Conservation (phyloP, 768 basidiomycete species). For the Filobasidium floriforme region DNA sequence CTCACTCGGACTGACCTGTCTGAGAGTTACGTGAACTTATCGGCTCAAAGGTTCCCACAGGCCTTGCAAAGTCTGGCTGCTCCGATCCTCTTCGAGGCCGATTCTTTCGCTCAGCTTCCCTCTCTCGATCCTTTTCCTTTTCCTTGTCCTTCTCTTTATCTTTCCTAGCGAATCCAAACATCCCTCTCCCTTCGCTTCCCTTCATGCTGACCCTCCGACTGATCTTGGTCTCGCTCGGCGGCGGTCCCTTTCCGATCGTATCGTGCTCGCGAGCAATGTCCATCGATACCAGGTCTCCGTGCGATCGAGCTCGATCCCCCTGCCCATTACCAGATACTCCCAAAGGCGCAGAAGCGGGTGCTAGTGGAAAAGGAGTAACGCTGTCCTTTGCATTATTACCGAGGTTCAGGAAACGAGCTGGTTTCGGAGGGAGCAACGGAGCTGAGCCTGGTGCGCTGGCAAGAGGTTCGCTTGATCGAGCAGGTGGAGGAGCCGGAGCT, state of each 20-base stretch:
- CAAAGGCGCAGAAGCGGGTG: neutral
- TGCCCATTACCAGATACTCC: neutral
- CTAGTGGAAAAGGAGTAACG: neutral
- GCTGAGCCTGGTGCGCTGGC: neutral
- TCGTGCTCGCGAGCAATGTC: neutral
- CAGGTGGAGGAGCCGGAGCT: neutral
- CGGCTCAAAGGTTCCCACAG: neutral
- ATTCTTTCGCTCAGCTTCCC: neutral
- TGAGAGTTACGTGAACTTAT: neutral
- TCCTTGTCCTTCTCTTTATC: constrained; percentile 21
- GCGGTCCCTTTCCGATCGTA: neutral
- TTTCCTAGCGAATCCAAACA: constrained; percentile 19
- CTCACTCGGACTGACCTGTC: neutral
- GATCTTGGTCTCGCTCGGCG: constrained; percentile 8
- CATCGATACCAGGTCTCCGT: constrained; percentile 4
- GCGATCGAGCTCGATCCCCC: neutral
- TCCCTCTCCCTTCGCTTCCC: constrained; percentile 6
- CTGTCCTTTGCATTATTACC: neutral
- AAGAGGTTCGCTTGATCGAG: neutral
- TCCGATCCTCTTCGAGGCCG: neutral
- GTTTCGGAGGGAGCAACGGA: neutral
- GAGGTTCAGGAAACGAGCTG: neutral
- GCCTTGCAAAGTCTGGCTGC: neutral
- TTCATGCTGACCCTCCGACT: constrained; percentile 17
- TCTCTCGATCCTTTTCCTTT: constrained; percentile 9